Percentiles rank a stretch among this genome's conserved stretches.
Evolutionary conservation across 1,284 basidiomycete genomes (phyloP).

Genomic region (Phellopilus nigrolimitatus): DNA sequence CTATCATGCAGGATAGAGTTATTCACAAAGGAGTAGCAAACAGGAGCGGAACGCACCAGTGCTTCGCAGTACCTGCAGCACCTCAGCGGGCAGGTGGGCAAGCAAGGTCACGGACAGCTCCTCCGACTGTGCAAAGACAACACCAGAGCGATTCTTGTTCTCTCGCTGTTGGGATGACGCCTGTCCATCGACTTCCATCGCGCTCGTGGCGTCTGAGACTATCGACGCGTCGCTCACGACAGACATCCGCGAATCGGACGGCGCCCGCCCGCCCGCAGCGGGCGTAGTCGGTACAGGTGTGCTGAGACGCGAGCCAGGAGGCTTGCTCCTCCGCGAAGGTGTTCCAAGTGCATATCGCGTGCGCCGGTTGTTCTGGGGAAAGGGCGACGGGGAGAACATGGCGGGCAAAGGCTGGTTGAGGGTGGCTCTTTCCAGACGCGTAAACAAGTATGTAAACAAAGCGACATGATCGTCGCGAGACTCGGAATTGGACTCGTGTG

Average conservation of each 20-base stretch:
- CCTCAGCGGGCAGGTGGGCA: conserved; percentile 65
- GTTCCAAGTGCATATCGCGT: not conserved
- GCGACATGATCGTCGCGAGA: too few relatives aligned
- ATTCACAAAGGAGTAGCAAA: not conserved
- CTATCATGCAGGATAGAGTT: conserved; percentile 42
- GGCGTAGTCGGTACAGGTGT: not conserved
- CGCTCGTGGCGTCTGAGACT: conserved; percentile 1
- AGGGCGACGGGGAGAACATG: conserved; percentile 20
- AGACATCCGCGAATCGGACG: conserved; percentile 14
- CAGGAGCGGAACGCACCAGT: conserved; percentile 43
- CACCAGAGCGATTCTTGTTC: conserved; percentile 39
- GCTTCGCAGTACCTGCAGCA: conserved; percentile 62
- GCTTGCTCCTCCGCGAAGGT: not conserved
- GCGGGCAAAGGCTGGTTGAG: not conserved
- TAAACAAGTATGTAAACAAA: too few relatives aligned
- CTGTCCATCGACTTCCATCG: conserved; percentile 18
- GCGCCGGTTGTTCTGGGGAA: not conserved
- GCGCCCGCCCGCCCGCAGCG: conserved; percentile 1
- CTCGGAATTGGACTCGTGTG: too few relatives aligned
- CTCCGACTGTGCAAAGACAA: conserved; percentile 65
- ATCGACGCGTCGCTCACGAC: conserved; percentile 16
- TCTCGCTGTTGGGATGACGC: conserved; percentile 14
- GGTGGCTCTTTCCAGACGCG: too few relatives aligned
- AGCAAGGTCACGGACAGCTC: conserved; percentile 67
- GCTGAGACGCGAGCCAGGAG: conserved; percentile 6